Conservation (phyloP, 2,329 filamentous ascomycete genomes). For the Arthrobotrys pseudoclavata region DNA sequence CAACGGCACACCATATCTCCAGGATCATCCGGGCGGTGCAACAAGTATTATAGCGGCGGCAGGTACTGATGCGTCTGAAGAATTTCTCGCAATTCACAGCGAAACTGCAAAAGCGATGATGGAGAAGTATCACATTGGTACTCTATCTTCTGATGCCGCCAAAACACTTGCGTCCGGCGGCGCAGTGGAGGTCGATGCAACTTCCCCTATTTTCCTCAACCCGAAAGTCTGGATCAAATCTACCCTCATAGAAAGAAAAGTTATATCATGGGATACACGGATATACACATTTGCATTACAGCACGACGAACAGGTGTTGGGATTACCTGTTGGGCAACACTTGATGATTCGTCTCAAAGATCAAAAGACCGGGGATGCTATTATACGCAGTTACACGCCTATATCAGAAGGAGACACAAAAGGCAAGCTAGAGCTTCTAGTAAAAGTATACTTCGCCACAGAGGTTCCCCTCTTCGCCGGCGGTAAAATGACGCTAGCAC, state of each 20-base stretch:
- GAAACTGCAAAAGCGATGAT: constrained; percentile 95
- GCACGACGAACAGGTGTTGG: constrained; percentile 77
- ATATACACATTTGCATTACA: constrained; percentile 86
- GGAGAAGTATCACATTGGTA: constrained; percentile 85
- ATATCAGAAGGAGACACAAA: constrained; percentile 75
- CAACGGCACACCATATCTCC: constrained; percentile 83
- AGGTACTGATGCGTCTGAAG: constrained; percentile 85
- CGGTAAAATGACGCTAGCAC: constrained; percentile 84
- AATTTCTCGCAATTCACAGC: constrained; percentile 92
- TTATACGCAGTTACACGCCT: constrained; percentile 90
- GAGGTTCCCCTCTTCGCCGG: constrained; percentile 68
- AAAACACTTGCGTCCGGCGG: constrained; percentile 70
- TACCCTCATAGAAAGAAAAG: constrained; percentile 76
- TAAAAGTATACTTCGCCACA: constrained; percentile 82
- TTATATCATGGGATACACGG: constrained; percentile 81
- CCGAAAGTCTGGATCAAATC: constrained; percentile 80
- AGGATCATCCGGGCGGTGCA: constrained; percentile 87
- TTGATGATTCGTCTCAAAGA: constrained; percentile 85
- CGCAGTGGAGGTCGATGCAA: constrained; percentile 64
- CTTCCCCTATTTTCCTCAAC: constrained; percentile 77
- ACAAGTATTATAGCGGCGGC: constrained; percentile 85
- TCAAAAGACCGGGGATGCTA: constrained; percentile 76
- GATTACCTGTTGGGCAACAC: constrained; percentile 87
- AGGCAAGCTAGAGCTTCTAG: constrained; percentile 79
- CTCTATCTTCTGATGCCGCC: constrained; percentile 75